Percentiles rank a stretch among this genome's conserved stretches.
Conservation (phyloP, 352 stramenopile genomes). For the Thalassiosira tumida region DNA sequence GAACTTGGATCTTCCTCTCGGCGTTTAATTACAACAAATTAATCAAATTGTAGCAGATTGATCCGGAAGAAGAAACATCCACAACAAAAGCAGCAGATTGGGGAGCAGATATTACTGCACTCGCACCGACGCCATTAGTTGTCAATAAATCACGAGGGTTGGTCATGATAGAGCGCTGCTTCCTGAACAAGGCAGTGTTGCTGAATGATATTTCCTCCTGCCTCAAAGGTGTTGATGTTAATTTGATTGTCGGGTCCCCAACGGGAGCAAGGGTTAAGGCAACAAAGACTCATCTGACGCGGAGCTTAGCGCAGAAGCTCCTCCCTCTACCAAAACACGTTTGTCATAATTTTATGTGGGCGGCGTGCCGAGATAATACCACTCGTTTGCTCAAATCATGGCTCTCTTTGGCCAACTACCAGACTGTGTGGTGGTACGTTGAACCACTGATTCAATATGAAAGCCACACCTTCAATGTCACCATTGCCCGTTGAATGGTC, state of each 20-base stretch:
- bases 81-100: not conserved
- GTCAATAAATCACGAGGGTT: not conserved
- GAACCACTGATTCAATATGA: not conserved
- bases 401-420: not conserved
- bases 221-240: not conserved
- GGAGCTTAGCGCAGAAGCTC: not conserved
- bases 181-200: not conserved
- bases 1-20: not conserved
- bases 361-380: not conserved
- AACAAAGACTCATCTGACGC: not conserved
- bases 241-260: not conserved
- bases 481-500: not conserved
- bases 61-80: not conserved
- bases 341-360: not conserved
- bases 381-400: not conserved
- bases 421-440: not conserved
- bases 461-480: not conserved
- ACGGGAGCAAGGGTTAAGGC: not conserved
- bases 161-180: not conserved
- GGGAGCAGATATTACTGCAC: not conserved
- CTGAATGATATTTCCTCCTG: not conserved
- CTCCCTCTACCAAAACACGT: slow-evolving; percentile 4
- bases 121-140: not conserved
- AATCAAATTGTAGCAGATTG: not conserved
- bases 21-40: not conserved